Conservation (phyloP, 208 protist genomes). For the Tritrichomonas musculus region DNA sequence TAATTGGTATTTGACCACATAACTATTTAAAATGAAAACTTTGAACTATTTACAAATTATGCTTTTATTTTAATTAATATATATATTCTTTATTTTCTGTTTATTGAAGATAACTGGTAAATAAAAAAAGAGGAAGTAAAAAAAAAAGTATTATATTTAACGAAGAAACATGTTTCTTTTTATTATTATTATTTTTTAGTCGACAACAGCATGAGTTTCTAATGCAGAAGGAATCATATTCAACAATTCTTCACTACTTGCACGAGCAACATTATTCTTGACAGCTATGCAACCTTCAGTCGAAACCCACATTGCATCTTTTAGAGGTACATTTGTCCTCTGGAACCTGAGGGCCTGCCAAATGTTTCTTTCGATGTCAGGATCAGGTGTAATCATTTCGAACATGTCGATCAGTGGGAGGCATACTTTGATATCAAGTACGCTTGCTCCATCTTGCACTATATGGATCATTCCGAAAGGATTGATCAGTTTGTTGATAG, state of each 20-base stretch:
- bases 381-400: not conserved
- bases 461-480: not conserved
- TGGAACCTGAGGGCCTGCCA: not conserved
- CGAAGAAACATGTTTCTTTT: no score
- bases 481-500: not conserved
- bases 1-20: no score
- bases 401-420: not conserved
- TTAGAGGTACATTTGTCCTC: not conserved
- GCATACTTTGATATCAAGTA: not conserved
- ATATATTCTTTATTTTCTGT: no score
- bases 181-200: not conserved
- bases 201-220: not conserved
- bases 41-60: no score
- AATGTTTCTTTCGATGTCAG: not conserved
- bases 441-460: not conserved
- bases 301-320: not conserved
- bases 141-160: no score
- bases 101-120: no score
- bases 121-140: no score
- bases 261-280: not conserved
- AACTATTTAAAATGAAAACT: no score
- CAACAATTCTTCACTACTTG: not conserved
- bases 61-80: no score
- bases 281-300: not conserved
- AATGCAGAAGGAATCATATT: not conserved